Conservation (phyloP, 768 basidiomycete genomes). For the Pleurotus sapidus region DNA sequence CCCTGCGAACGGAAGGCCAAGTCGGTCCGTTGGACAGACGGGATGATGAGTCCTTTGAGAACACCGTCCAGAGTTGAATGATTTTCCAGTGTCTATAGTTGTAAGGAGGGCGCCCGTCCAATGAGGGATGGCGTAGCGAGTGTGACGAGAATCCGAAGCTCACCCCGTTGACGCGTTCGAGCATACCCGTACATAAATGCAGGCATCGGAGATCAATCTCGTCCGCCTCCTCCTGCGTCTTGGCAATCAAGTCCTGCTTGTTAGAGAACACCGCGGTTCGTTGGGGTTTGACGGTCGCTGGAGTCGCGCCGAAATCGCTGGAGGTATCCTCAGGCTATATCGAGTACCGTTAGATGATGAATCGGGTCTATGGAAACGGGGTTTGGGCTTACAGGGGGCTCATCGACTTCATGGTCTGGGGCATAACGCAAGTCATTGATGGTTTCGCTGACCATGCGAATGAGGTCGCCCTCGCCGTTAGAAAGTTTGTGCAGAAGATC, state of each 20-base stretch:
- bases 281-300: conserved; percentile 18
- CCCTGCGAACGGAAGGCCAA: conserved; percentile 59
- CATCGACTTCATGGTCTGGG: conserved; percentile 36
- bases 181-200: conserved; percentile 73
- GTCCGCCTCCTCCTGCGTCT: conserved; percentile 57
- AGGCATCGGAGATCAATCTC: conserved; percentile 74
- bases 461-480: conserved; percentile 76
- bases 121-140: not conserved
- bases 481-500: conserved; percentile 79
- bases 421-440: conserved; percentile 75
- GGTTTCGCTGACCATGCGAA: conserved; percentile 85
- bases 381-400: conserved; percentile 20
- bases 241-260: conserved; percentile 46
- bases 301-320: conserved; percentile 23
- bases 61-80: conserved; percentile 74
- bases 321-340: too few relatives aligned
- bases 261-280: conserved; percentile 21
- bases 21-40: conserved; percentile 79
- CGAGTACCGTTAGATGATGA: too few relatives aligned
- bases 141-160: conserved; percentile 21
- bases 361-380: not conserved
- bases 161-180: conserved; percentile 85
- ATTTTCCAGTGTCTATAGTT: conserved; percentile 55
- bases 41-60: conserved; percentile 80
- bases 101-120: not conserved